Evolutionary conservation across 2,329 filamentous ascomycete species (phyloP).

Genomic region (Talaromyces sp.): DNA sequence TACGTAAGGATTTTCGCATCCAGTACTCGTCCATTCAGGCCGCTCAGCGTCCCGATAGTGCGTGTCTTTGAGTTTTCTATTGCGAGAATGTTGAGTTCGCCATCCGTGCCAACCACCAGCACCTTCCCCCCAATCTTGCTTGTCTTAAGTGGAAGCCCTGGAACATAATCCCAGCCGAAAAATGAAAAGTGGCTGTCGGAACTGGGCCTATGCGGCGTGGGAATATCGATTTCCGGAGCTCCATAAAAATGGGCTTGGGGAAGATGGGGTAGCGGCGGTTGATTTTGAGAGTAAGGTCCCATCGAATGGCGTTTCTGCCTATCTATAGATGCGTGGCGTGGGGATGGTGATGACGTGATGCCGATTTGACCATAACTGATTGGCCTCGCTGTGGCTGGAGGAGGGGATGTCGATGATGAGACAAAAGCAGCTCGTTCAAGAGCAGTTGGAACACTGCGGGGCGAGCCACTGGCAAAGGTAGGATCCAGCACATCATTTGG

Average conservation of each 20-base stretch:
- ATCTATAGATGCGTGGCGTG: slow-evolving; percentile 31
- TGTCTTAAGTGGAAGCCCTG: slow-evolving; percentile 39
- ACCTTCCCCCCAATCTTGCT: slow-evolving; percentile 47
- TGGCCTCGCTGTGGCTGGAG: slow-evolving; percentile 32
- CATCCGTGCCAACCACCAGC: slow-evolving; percentile 76
- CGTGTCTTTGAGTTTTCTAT: slow-evolving; percentile 68
- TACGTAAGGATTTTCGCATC: slow-evolving; percentile 78
- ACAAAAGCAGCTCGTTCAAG: slow-evolving; percentile 33
- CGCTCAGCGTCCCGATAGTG: slow-evolving; percentile 63
- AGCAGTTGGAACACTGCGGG: slow-evolving; percentile 33
- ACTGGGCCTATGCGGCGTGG: slow-evolving; percentile 21
- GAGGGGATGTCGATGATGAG: slow-evolving; percentile 40
- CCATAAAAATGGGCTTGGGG: slow-evolving; percentile 73
- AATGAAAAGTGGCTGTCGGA: slow-evolving; percentile 60
- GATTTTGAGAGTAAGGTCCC: slow-evolving; percentile 28
- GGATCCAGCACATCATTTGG: slow-evolving; percentile 32
- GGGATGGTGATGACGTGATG: slow-evolving; percentile 24
- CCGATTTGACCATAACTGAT: slow-evolving; percentile 36
- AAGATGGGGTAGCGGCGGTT: slow-evolving; percentile 62
- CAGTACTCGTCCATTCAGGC: slow-evolving; percentile 71
- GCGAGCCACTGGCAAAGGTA: slow-evolving; percentile 30
- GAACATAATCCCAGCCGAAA: slow-evolving; percentile 72
- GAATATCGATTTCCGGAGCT: slow-evolving; percentile 64
- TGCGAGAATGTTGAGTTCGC: slow-evolving; percentile 68
- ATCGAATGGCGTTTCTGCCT: slow-evolving; percentile 34